Evolutionary conservation across 2,329 filamentous ascomycete species (phyloP), one percentile per base, ranked within the genome.

Genomic region (Fusarium sp.): DNA sequence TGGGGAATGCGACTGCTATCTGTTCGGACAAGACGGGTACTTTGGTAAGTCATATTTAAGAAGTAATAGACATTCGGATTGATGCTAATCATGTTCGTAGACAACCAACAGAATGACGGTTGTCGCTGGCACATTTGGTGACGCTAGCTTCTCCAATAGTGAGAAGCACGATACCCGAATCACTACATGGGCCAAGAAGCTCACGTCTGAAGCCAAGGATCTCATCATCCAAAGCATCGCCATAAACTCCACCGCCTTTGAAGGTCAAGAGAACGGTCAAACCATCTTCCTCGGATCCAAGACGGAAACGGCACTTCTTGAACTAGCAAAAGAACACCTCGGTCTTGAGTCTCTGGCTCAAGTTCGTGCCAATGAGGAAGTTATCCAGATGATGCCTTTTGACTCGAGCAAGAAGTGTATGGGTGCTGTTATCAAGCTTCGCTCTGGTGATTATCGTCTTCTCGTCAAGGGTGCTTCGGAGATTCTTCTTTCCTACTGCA

Each of bases 1-100:
- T 93, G 91, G 91, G 91, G 2, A 92, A 93, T 74, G 89, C 89
- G 2, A 91, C 89, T 2, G 92, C 92, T 0, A 92, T 95, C 56
- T 95, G 93, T 81, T 94, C 93, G 2, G 93, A 94, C 60, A 81
- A 81, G 67, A 81, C 80, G 0, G 80, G 80, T 7, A 81, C 80
- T 22, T 56, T 82, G 22, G 56, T 58, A 29, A 58, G 56, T 58
- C 22, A 82, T 20, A 84, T n/a, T 13, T 1, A 11, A 52, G 18
- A 10, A 6, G 2, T 10, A 4, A 5, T 1, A 58, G 20, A 38
- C 4, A 18, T 3, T 6, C 22, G 6, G 9, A 20, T 18, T 24
- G n/a, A 58, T 27, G 22, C 16, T 58, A 7, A 58, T 22, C 11
- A 27, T 40, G 2, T 13, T 29, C 8, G 3, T 11, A 58, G 56